These are phyloP conservation scores for Zygotorulaspora mrakii DNA, from an alignment of 1,139 yeast genomes.

Conservation along the genomic window DNA sequence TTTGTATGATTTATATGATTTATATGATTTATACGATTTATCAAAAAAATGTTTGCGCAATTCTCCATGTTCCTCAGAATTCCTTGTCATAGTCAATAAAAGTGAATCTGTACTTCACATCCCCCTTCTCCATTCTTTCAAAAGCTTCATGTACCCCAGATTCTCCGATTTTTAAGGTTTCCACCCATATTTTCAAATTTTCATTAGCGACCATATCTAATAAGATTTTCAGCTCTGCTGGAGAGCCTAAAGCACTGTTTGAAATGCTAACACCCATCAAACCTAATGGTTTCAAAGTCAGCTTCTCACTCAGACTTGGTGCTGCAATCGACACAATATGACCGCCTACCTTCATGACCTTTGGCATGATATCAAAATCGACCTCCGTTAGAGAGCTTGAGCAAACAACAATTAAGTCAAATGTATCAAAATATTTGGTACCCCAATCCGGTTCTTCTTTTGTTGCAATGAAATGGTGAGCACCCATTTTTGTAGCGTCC, in stretches of 20 bases:
- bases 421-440: constrained; percentile 35
- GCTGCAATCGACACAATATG: constrained; percentile 55
- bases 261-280: constrained; percentile 32
- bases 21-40: too few relatives aligned
- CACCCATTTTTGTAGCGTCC: constrained; percentile 52
- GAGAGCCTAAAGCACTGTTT: constrained; percentile 46
- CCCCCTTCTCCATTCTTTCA: constrained; percentile 49
- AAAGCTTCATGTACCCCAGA: constrained; percentile 50
- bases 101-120: constrained; percentile 62
- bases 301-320: constrained; percentile 44
- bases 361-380: constrained; percentile 39
- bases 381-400: constrained; percentile 46
- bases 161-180: constrained; percentile 51
- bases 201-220: constrained; percentile 52
- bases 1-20: too few relatives aligned
- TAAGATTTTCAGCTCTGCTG: constrained; percentile 53
- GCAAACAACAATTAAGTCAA: constrained; percentile 49
- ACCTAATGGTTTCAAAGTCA: constrained; percentile 44
- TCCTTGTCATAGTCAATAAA: too few relatives aligned
- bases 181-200: constrained; percentile 56
- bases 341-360: constrained; percentile 44
- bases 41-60: too few relatives aligned
- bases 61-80: too few relatives aligned
- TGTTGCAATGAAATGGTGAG: constrained; percentile 51
- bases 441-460: constrained; percentile 43